These are phyloP conservation scores for Angomonas deanei DNA, from an alignment of 208 protist genomes.

Conservation along the genomic window DNA sequence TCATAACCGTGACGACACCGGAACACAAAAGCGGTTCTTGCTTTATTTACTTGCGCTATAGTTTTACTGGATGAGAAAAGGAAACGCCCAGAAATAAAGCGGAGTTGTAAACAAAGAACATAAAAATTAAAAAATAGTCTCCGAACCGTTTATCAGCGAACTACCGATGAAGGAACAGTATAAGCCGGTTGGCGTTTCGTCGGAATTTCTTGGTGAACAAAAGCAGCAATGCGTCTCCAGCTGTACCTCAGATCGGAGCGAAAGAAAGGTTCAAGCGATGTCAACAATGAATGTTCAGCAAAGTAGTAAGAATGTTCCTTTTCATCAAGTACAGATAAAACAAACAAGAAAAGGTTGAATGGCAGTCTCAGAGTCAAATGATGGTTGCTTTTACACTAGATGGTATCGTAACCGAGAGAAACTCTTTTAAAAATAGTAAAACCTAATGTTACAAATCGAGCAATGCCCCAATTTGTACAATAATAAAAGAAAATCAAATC, in stretches of 20 bases:
- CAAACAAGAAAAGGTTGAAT: neutral
- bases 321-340: slow-evolving; percentile 13
- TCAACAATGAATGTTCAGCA: slow-evolving; percentile 18
- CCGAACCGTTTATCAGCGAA: slow-evolving; percentile 5
- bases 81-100: slow-evolving; percentile 10
- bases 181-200: slow-evolving; percentile 8
- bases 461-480: too few species aligned
- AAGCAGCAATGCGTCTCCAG: neutral
- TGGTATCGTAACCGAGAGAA: slow-evolving; percentile 10
- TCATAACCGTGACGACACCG: slow-evolving; percentile 3
- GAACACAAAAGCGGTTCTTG: slow-evolving; percentile 5
- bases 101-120: neutral
- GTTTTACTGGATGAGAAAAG: neutral
- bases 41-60: slow-evolving; percentile 8
- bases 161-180: neutral
- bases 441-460: too few species aligned
- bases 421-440: too few species aligned
- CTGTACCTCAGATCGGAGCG: slow-evolving; percentile 46
- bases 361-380: slow-evolving; percentile 11
- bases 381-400: slow-evolving; percentile 7
- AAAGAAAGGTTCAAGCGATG: slow-evolving; percentile 40
- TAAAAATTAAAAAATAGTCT: neutral
- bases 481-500: neutral
- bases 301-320: slow-evolving; percentile 14
- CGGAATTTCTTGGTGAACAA: neutral